Percentiles rank a stretch among this genome's conserved stretches.
phyloP scores from a whole-genome alignment of 2,329 filamentous ascomycete genomes.

The Colletotrichum karsti region DNA sequence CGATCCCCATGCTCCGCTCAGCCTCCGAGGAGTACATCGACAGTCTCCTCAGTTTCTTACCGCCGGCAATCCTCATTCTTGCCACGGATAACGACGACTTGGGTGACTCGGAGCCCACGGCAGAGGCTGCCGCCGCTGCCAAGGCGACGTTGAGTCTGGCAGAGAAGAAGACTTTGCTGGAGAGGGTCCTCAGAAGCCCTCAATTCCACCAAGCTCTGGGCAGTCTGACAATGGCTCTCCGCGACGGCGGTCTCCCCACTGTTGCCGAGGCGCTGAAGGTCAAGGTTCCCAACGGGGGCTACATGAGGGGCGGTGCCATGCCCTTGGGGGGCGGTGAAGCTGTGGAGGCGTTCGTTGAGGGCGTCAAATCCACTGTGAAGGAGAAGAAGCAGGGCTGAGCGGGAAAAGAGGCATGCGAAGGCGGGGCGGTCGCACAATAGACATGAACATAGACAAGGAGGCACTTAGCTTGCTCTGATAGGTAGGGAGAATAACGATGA shows the following conservation, averaged over 20 bases:
- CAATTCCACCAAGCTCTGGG: slow-evolving; percentile 89
- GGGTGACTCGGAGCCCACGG: slow-evolving; percentile 70
- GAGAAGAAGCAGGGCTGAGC: slow-evolving; percentile 49
- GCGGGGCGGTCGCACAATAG: slow-evolving; percentile 8
- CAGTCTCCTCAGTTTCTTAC: slow-evolving; percentile 79
- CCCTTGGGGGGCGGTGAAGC: slow-evolving; percentile 89
- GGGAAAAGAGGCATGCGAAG: not conserved
- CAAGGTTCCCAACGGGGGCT: slow-evolving; percentile 84
- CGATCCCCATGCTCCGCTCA: slow-evolving; percentile 77
- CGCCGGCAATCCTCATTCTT: slow-evolving; percentile 80
- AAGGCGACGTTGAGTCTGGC: slow-evolving; percentile 75
- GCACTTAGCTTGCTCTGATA: not conserved
- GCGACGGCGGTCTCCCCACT: slow-evolving; percentile 89
- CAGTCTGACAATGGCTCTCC: slow-evolving; percentile 85
- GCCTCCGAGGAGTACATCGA: slow-evolving; percentile 75
- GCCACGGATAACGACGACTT: slow-evolving; percentile 70
- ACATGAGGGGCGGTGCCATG: slow-evolving; percentile 79
- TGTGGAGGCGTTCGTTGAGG: slow-evolving; percentile 89
- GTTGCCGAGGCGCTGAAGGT: slow-evolving; percentile 88
- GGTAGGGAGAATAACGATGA: not conserved
- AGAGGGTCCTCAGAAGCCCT: slow-evolving; percentile 85
- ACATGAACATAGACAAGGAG: slow-evolving; percentile 1
- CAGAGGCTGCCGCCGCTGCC: slow-evolving; percentile 75
- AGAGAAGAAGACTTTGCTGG: slow-evolving; percentile 84
- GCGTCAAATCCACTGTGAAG: slow-evolving; percentile 82